phyloP scores from a whole-genome alignment of 345 rosid genomes.

The Aegle marmelos region DNA sequence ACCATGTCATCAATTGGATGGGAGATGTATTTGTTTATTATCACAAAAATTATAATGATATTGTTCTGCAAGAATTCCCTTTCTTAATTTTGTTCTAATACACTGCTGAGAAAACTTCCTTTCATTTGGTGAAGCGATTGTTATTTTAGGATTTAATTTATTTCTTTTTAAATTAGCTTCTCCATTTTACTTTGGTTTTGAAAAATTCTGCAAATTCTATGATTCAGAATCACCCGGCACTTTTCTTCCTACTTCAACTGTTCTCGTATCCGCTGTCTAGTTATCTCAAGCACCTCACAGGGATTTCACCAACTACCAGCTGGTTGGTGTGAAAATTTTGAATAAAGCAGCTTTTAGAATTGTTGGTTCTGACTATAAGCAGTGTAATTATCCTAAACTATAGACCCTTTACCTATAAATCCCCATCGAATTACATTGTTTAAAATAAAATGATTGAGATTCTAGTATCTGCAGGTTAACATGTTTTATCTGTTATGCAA shows the following conservation, averaged over 20 bases:
- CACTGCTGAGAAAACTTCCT: not conserved
- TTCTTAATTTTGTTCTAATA: not conserved
- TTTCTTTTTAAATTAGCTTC: not conserved
- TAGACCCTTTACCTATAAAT: not conserved
- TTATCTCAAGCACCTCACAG: not conserved
- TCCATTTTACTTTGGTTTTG: not conserved
- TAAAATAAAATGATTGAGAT: not conserved
- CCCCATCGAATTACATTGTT: not conserved
- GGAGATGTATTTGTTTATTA: not conserved
- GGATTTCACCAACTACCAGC: not conserved
- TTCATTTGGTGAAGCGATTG: not conserved
- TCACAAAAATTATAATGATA: slow-evolving; percentile 3
- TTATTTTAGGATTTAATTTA: not conserved
- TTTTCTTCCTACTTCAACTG: not conserved
- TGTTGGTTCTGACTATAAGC: not conserved
- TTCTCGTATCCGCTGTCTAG: not conserved
- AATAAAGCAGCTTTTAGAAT: not conserved
- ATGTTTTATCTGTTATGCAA: not conserved
- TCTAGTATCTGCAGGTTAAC: not conserved
- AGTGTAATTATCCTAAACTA: not conserved
- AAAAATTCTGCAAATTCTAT: not conserved
- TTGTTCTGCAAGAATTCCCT: not conserved
- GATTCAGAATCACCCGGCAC: not conserved
- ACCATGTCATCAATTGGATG: not conserved
- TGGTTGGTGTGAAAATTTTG: not conserved